A percentile compares a stretch with the other conserved stretches of the same genome.
Conservation (phyloP, 106 monocot species). For the Vanilla planifolia region DNA sequence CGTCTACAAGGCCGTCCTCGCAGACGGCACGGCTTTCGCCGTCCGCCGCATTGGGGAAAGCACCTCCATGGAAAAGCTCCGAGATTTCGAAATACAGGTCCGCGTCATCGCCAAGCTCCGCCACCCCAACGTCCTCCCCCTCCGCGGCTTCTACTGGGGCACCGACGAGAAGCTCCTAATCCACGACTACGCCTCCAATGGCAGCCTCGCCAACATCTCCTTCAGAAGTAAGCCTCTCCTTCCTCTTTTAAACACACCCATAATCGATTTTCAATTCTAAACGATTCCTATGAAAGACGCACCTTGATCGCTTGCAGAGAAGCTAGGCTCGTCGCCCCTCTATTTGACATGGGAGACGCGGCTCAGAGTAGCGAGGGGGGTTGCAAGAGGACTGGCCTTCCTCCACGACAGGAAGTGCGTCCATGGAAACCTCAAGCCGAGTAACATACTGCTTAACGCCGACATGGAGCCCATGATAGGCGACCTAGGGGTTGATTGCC, state of each 20-base stretch:
- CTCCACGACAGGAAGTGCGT: constrained; percentile 89
- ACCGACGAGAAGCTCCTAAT: constrained; percentile 92
- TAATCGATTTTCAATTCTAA: neutral
- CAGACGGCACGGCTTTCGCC: constrained; percentile 76
- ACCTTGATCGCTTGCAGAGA: constrained; percentile 33
- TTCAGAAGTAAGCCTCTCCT: constrained; percentile 55
- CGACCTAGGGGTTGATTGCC: constrained; percentile 79
- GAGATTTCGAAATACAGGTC: constrained; percentile 85
- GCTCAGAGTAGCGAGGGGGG: constrained; percentile 69
- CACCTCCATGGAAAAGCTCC: constrained; percentile 48
- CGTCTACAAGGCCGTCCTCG: constrained; percentile 94
- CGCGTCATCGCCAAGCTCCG: constrained; percentile 62
- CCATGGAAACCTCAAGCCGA: constrained; percentile 89
- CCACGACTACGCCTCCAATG: constrained; percentile 79
- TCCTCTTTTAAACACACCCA: neutral
- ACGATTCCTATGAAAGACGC: neutral
- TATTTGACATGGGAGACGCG: constrained; percentile 57
- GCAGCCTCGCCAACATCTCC: constrained; percentile 89
- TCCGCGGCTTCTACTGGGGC: constrained; percentile 96
- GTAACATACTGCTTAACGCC: constrained; percentile 62
- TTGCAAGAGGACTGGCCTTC: constrained; percentile 71
- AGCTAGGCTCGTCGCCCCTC: constrained; percentile 60
- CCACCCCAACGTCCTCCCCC: constrained; percentile 74
- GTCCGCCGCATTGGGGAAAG: constrained; percentile 83
- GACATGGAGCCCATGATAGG: constrained; percentile 72